A percentile compares a stretch with the other conserved stretches of the same genome.
phyloP scores from a whole-genome alignment of 1,284 basidiomycete genomes.

The Fomitopsis schrenkii region DNA sequence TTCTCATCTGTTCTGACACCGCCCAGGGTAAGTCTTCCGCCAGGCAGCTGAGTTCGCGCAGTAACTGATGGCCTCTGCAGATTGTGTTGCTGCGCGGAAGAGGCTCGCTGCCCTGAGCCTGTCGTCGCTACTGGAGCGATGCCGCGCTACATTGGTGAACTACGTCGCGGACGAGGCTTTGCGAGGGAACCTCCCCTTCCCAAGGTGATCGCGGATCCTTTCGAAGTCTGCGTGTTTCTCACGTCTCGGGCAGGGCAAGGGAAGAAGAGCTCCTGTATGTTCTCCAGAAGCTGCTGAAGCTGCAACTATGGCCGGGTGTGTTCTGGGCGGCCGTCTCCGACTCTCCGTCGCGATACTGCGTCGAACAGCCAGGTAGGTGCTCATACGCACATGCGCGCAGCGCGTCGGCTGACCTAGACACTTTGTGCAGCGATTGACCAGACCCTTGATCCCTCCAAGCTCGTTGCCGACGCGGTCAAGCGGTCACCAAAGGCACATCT shows the following conservation, averaged over 20 bases:
- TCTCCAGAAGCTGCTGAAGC: conserved; percentile 67
- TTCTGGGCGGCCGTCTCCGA: conserved; percentile 73
- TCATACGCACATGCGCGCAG: conserved; percentile 6
- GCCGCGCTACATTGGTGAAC: conserved; percentile 58
- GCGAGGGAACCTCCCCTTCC: conserved; percentile 81
- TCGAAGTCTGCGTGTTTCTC: neutral
- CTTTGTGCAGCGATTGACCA: conserved; percentile 37
- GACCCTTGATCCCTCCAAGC: conserved; percentile 39
- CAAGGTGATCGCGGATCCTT: conserved; percentile 46
- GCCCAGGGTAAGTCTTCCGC: conserved; percentile 45
- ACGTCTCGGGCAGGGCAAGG: conserved; percentile 49
- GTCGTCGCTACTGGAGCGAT: conserved; percentile 71
- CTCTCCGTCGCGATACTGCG: conserved; percentile 49
- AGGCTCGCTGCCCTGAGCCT: conserved; percentile 70
- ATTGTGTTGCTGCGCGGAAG: conserved; percentile 53
- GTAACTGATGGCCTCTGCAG: conserved; percentile 29
- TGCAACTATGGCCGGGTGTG: conserved; percentile 69
- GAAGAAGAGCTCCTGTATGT: conserved; percentile 91
- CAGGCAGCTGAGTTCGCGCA: neutral
- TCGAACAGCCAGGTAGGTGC: conserved; percentile 49
- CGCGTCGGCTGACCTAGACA: neutral
- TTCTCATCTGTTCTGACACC: conserved; percentile 69
- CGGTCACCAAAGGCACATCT: conserved; percentile 76
- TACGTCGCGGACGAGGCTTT: conserved; percentile 83
- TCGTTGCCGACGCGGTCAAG: conserved; percentile 65